Base-by-base conservation (phyloP, 208 protist genomes). In the Dictyostelium gargantuum region DNA sequence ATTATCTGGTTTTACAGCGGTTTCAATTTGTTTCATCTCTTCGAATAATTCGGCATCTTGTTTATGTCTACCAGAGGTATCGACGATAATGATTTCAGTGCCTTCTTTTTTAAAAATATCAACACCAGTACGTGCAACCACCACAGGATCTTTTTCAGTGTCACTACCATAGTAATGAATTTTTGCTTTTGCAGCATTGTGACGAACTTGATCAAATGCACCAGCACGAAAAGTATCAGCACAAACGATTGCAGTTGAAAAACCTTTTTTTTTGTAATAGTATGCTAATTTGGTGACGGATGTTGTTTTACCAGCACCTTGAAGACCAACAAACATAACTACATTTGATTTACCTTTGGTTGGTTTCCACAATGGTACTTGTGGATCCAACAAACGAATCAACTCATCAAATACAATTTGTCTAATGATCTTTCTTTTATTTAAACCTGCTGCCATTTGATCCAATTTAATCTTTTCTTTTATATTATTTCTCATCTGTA, bases 241-340 rank as follows among this genome's bases (percentile, higher is more conserved):
- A 96, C 99, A 99, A 61, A 99, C 98, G 17, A 99, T 95, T 10
- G 97, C 97, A 48, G 96, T 95, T 93, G 99, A 99, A 93, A 97
- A 98, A 13, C 98, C 98, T 91, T 99, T 99, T 29, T 97, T 95
- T 63, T 95, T 91, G 61, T 97, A 97, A 79, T 94, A 93, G 61
- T 94, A 81, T 35, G 94, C 96, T 21, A 96, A 81, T 89, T 97
- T 94, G n/a, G 99, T 99, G 91, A 98, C 99, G 21, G 99, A 99
- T 6, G 99, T 99, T 10, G 99, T 99, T 82, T 98, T 98, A 93
- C 97, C 97, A n/a, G 94, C 73, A 73, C 96, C 91, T 58, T 84
- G 99, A 75, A 99, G 97, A 63, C 99, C 99, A 3, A 99, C 99
- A 96, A 99, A 99, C 99, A 99, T 99, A 79, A 99, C 98, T 21